phyloP scores from a whole-genome alignment of 1,284 basidiomycete genomes.

The Boletellus deceptivus region DNA sequence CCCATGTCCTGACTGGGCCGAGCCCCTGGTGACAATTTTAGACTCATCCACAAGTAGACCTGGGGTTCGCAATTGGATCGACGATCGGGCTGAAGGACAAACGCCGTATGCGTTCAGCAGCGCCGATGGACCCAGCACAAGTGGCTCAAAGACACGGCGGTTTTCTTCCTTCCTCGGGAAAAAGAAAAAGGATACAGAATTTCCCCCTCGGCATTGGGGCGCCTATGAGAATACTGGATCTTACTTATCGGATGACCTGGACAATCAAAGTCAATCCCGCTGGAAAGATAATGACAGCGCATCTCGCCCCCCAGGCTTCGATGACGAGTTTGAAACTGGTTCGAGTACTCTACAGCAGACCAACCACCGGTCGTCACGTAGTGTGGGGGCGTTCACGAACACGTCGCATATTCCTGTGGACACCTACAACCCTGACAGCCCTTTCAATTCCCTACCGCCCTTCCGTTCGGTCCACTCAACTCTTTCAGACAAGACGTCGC shows the following conservation, averaged over 20 bases:
- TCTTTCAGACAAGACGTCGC: constrained; percentile 31
- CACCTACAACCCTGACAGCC: constrained; percentile 31
- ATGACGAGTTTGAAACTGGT: constrained; percentile 31
- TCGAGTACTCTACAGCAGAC: constrained; percentile 35
- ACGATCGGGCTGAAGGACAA: constrained; percentile 45
- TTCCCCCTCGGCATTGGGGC: constrained; percentile 69
- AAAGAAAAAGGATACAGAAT: constrained; percentile 50
- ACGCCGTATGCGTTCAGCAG: constrained; percentile 59
- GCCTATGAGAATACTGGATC: constrained; percentile 47
- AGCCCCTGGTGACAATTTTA: constrained; percentile 68
- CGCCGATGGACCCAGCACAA: constrained; percentile 20
- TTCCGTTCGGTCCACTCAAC: constrained; percentile 25
- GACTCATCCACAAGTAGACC: constrained; percentile 72
- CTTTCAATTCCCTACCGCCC: constrained; percentile 36
- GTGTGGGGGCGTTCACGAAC: constrained; percentile 15
- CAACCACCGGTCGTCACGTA: constrained; percentile 22
- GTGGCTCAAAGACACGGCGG: constrained; percentile 41
- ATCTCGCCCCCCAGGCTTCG: constrained; percentile 20
- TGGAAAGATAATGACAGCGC: constrained; percentile 13
- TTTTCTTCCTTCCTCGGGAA: constrained; percentile 43
- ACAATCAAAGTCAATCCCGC: constrained; percentile 10
- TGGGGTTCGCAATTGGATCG: constrained; percentile 64
- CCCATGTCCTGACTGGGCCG: constrained; percentile 76
- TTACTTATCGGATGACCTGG: constrained; percentile 47
- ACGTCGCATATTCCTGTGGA: constrained; percentile 17